These are phyloP conservation scores for Lactarius akahatsu DNA, from an alignment of 768 basidiomycete genomes.

Conservation along the genomic window DNA sequence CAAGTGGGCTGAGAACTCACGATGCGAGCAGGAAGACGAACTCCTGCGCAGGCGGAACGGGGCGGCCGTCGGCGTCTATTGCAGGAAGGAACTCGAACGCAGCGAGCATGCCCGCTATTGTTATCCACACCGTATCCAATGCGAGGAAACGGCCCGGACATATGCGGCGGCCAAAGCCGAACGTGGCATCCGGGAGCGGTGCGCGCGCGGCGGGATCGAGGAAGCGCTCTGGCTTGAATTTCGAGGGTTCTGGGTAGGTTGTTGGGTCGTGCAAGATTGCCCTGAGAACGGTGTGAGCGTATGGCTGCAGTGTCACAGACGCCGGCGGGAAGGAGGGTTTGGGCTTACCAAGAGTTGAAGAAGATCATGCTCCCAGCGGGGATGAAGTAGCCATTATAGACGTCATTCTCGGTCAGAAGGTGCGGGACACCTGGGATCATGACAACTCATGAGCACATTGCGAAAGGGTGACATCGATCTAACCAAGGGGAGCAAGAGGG, in stretches of 20 bases:
- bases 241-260: conserved; percentile 11
- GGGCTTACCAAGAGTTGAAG: conserved; percentile 11
- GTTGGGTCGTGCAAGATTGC: conserved; percentile 13
- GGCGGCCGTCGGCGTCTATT: conserved; percentile 12
- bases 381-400: conserved; percentile 22
- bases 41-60: conserved; percentile 4
- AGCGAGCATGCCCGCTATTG: conserved; percentile 20
- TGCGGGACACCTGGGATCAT: conserved; percentile 15
- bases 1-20: neutral
- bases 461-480: neutral
- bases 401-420: conserved; percentile 10
- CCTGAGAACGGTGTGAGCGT: neutral
- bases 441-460: neutral
- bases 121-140: conserved; percentile 7
- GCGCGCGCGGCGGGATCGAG: conserved; percentile 6
- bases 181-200: conserved; percentile 2
- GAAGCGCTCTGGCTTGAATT: conserved; percentile 24
- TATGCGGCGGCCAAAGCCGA: conserved; percentile 20
- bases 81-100: conserved; percentile 20
- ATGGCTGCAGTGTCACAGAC: neutral
- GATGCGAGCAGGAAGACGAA: conserved; percentile 2
- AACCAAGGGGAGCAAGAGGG: neutral
- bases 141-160: conserved; percentile 23
- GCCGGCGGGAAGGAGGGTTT: neutral
- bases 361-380: conserved; percentile 16